Base-by-base conservation (phyloP, 1,139 yeast species). In the Pneumocystis jirovecii region DNA sequence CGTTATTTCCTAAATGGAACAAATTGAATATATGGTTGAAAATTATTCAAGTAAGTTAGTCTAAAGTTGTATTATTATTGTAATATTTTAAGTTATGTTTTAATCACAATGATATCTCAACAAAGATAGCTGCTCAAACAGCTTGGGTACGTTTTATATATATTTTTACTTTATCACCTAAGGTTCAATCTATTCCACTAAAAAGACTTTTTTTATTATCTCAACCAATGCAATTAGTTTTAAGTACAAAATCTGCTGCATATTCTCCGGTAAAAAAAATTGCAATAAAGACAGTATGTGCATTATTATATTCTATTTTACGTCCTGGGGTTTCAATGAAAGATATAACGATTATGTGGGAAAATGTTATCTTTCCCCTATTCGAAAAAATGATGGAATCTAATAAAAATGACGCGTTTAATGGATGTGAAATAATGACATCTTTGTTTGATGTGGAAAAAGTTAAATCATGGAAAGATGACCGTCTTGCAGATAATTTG, bases 1-100 rank as follows among this genome's bases (percentile, higher is more conserved):
- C 67, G 12, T 66, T 64, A 45, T 65, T 69, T 19, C 68, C 65
- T 39, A 64, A 65, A 35, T 67, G 70, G 69, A 61, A 61, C 25
- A 60, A 68, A 44, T 60, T 69, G 19, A 64, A 63, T 42, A 44
- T 64, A 19, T 69, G 70, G 70, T 65, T 69, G 29, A 64, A 67
- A 19, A 61, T 69, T 25, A 57, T 69, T 31, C 68, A 66, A 12
- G 50, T 44, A 44, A 44, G 40, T 37, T 37, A 37, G n/a, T n/a
- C 4, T 6, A 44, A 44, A 44, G n/a, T 17, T n/a, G 4, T 44
- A 44, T 44, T 44, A 17, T 1, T 44, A 17, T 5, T 44, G 4
- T n/a, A 44, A 7, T 44, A n/a, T 5, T 44, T 44, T 44, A 44
- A 44, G 50, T 57, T 62, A 25, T 66, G 70, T 31, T 64, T 68